phyloP scores from a whole-genome alignment of 345 rosid species.

The Salix brachista region DNA sequence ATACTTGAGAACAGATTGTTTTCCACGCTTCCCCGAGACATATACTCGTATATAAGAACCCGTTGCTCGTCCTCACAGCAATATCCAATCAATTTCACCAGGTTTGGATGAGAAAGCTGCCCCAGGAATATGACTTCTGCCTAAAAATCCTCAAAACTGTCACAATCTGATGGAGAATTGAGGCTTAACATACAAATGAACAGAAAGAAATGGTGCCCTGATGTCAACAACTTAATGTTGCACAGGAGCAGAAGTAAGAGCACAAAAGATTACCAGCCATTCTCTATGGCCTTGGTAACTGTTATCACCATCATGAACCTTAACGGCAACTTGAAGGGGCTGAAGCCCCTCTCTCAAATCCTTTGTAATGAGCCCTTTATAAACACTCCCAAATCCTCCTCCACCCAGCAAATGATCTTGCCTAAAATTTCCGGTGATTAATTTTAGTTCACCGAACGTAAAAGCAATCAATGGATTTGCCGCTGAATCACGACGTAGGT shows the following conservation, averaged over 20 bases:
- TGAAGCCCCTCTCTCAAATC: conserved; percentile 59
- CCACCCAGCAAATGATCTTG: conserved; percentile 92
- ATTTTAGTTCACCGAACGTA: conserved; percentile 66
- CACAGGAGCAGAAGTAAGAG: neutral
- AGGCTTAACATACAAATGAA: neutral
- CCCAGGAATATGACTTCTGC: conserved; percentile 98
- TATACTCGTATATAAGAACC: conserved; percentile 81
- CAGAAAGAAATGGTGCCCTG: neutral
- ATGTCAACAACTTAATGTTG: neutral
- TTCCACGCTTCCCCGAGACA: conserved; percentile 94
- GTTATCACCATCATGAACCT: conserved; percentile 92
- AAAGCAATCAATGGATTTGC: conserved; percentile 83
- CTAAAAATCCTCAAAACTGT: conserved; percentile 37
- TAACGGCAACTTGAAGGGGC: conserved; percentile 80
- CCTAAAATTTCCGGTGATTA: conserved; percentile 76
- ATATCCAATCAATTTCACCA: conserved; percentile 88
- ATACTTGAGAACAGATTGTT: conserved; percentile 82
- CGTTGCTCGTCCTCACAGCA: conserved; percentile 89
- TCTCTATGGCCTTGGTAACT: conserved; percentile 94
- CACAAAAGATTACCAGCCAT: conserved; percentile 72
- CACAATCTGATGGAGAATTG: conserved; percentile 8
- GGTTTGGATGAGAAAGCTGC: conserved; percentile 91
- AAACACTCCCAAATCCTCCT: conserved; percentile 94
- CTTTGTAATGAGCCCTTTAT: conserved; percentile 70
- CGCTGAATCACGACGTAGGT: conserved; percentile 69